A percentile compares a stretch with the other conserved stretches of the same genome.
Evolutionary conservation across 257 asterid genomes (phyloP).

Genomic region (Solanum appendiculatum): DNA sequence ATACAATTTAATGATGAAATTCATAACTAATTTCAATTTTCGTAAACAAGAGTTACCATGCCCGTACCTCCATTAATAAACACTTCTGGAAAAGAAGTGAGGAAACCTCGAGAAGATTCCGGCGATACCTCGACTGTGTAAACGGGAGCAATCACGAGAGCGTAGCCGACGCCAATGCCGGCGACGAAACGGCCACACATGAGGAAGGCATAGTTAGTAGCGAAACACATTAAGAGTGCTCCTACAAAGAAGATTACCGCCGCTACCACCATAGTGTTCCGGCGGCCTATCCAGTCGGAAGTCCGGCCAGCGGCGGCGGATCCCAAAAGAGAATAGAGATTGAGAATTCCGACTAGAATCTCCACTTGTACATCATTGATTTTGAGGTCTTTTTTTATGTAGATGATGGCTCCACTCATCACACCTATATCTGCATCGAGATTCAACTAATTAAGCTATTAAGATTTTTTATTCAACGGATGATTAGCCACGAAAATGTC

Average conservation of each 20-base stretch:
- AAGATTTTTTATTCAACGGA: too few relatives aligned
- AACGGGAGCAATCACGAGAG: neutral
- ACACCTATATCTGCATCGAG: neutral
- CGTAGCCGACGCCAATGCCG: constrained; percentile 22
- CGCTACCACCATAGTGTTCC: constrained; percentile 17
- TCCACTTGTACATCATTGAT: constrained; percentile 14
- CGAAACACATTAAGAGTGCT: constrained; percentile 21
- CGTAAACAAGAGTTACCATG: neutral
- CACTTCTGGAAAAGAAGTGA: constrained; percentile 27
- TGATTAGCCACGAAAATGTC: too few relatives aligned
- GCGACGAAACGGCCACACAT: constrained; percentile 30
- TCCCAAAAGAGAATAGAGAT: constrained; percentile 18
- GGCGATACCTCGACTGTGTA: too few relatives aligned
- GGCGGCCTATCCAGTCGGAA: constrained; percentile 29
- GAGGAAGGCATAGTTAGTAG: constrained; percentile 21
- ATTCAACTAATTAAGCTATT: too few relatives aligned
- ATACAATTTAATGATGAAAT: too few relatives aligned
- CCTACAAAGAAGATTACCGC: constrained; percentile 11
- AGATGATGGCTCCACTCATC: constrained; percentile 23
- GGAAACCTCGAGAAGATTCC: neutral
- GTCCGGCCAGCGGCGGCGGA: constrained; percentile 24
- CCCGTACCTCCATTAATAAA: constrained; percentile 18
- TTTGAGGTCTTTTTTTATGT: constrained; percentile 10
- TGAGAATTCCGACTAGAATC: constrained; percentile 15
- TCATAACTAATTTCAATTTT: too few relatives aligned